These are phyloP conservation scores for Euphorbia corollata DNA, from an alignment of 441 rosid species.

Conservation along the genomic window DNA sequence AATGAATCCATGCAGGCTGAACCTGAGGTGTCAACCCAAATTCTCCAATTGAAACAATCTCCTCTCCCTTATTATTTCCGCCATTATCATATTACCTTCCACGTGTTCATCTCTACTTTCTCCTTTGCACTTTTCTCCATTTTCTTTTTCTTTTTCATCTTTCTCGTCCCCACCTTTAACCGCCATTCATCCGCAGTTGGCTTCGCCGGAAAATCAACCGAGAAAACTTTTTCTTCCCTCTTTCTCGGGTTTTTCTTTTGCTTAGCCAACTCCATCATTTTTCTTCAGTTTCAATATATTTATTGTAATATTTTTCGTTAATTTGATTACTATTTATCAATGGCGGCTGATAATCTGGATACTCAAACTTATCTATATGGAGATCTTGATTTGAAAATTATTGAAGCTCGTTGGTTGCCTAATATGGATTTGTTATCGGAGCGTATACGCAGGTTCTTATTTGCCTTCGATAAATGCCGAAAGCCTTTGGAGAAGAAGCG, in stretches of 20 bases:
- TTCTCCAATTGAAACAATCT: not conserved
- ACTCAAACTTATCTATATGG: slow-evolving; percentile 47
- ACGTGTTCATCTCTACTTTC: not conserved
- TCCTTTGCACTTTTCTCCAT: not conserved
- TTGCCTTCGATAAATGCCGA: slow-evolving; percentile 28
- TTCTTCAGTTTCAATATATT: not conserved
- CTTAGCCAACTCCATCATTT: slow-evolving; percentile 21
- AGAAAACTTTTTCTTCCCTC: not conserved
- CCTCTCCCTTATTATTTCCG: not conserved
- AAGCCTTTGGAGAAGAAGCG: slow-evolving; percentile 20
- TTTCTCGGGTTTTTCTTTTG: slow-evolving; percentile 16
- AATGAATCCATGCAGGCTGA: too few species aligned
- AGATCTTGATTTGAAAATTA: slow-evolving; percentile 54
- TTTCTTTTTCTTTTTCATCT: not conserved
- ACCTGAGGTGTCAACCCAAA: not conserved
- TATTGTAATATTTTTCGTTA: not conserved
- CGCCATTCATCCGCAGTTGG: slow-evolving; percentile 27
- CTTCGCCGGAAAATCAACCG: slow-evolving; percentile 32
- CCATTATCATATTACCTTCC: not conserved
- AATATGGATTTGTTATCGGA: slow-evolving; percentile 70
- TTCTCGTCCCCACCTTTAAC: slow-evolving; percentile 11
- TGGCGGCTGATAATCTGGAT: slow-evolving; percentile 19
- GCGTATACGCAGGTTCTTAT: slow-evolving; percentile 47
- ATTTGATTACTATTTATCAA: not conserved
- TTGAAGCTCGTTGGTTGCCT: slow-evolving; percentile 65